Evolutionary conservation across 192 early-diverging fungal species (phyloP), one percentile per base, ranked within the genome.

Genomic region (Obelidium mucronatum): DNA sequence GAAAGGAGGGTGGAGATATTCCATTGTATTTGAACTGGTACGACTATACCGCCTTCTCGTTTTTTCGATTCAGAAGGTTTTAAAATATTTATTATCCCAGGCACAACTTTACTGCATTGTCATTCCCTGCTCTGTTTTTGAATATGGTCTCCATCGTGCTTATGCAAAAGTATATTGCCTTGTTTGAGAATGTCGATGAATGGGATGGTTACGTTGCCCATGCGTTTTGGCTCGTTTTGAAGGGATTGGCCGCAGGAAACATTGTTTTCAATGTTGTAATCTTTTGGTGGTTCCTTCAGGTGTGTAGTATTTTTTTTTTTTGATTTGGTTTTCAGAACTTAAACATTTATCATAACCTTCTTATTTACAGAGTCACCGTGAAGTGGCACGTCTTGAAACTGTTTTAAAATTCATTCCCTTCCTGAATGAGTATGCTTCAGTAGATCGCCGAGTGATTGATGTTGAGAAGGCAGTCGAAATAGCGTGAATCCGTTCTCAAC

Each of bases 91-190:
- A 64, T 34, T 37, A 13, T 58, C 55, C 6, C 31, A 74, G 72
- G 72, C 72, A 74, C 59, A 74, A 60, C 30, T 74, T 39, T 40
- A 74, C 60, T 22, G 42, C 40, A 40, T 8, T 74, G 24, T 59
- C 72, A 2, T 74, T 74, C 59, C 72, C 72, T 17, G 44, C 42
- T 26, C 59, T 74, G n/a, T 51, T 74, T 24, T 19, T 39, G 35
- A 74, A 74, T n/a, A 74, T 74, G 72, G 5, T 62, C 4, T 54
- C 72, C 8, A 74, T 74, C 31, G 22, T 54, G 3, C 11, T 6
- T 22, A 74, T 74, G 72, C 72, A 62, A 28, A 39, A 63, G 26
- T 74, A 74, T 39, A 19, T 74, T 24, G 56, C 31, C 24, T 15
- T 62, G 17, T 60, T 74, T 37, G 15, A 1, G n/a, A 13, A 15